phyloP scores from a whole-genome alignment of 495 filamentous ascomycete genomes.

The Chaetomium tenue region DNA sequence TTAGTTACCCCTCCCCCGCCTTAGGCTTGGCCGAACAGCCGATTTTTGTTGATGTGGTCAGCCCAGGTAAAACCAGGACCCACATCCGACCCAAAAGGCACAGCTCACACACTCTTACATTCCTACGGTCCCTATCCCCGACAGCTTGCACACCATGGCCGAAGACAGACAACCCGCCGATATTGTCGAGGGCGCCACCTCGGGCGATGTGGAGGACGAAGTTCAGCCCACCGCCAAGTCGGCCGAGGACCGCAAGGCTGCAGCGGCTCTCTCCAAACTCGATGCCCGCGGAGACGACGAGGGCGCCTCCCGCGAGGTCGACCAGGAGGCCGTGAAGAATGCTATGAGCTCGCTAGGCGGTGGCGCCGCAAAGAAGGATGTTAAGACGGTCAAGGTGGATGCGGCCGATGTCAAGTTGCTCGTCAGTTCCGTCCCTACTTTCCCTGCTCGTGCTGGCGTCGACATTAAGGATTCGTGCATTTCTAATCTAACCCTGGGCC shows the following conservation, averaged over 20 bases:
- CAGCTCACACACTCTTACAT: background rate
- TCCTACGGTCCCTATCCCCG: background rate
- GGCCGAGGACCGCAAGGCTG: constrained; percentile 87
- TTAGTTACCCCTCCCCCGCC: constrained; percentile 18
- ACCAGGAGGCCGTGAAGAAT: constrained; percentile 78
- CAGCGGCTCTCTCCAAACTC: constrained; percentile 77
- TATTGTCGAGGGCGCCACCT: constrained; percentile 58
- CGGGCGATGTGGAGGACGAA: constrained; percentile 59
- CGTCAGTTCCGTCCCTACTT: constrained; percentile 29
- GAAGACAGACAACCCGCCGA: constrained; percentile 57
- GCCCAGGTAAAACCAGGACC: background rate
- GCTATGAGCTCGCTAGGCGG: constrained; percentile 71
- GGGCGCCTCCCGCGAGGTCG: constrained; percentile 58
- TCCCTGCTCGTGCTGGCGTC: too few species aligned
- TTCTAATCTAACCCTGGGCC: constrained; percentile 5
- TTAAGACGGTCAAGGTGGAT: constrained; percentile 51
- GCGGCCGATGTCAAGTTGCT: constrained; percentile 45
- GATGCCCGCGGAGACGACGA: constrained; percentile 62
- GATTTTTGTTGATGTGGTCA: background rate
- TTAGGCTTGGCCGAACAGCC: background rate
- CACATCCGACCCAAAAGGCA: constrained; percentile 4
- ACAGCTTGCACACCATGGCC: constrained; percentile 47
- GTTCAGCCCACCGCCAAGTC: constrained; percentile 63
- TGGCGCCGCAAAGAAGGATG: constrained; percentile 43
- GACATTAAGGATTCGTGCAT: background rate